Base-by-base conservation (phyloP, 2,329 filamentous ascomycete species). In the Alternaria ventricosa region DNA sequence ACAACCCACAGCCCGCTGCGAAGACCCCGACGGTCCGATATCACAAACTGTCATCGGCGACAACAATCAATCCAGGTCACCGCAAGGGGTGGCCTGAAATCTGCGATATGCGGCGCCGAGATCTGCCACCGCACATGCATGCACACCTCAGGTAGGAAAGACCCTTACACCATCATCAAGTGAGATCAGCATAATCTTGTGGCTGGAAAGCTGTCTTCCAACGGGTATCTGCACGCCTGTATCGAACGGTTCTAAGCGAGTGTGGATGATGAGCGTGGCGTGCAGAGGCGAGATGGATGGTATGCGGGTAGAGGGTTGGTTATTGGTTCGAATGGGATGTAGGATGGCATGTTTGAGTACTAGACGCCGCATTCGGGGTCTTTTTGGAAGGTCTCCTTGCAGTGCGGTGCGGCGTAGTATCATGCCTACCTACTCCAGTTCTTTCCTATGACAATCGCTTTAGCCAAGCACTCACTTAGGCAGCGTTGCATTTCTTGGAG, bases 1-100 rank as follows among this genome's bases (percentile, higher is more conserved):
- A 51, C 30, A 13, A 4, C 20, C 2, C 25, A 18, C 27, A 33
- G 11, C 12, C 18, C 36, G 33, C 33, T n/a, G 28, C 6, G 27
- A 22, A 51, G 27, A 30, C 27, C 47, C 47, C 47, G 47, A 51
- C n/a, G 27, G 47, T 33, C 47, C 47, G 27, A 51, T 13, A 22
- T 22, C n/a, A 22, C 27, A 30, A 9, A n/a, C 13, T 36, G 47
- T 51, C 47, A 33, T 51, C 47, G 47, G 47, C 47, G 47, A 51
- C 45, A 11, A n/a, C 20, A 41, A 41, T 18, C 36, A n/a, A 22
- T n/a, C 15, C 33, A 36, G 15, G 18, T 51, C 47, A 15, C 47
- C 27, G 27, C 3, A 33, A 51, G 27, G 27, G 47, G n/a, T 51
- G 47, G 47, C 27, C 47, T 51, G 53, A 44, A 47, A 23, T 47